Conservation (phyloP, 441 rosid species). For the Croton setiger region DNA sequence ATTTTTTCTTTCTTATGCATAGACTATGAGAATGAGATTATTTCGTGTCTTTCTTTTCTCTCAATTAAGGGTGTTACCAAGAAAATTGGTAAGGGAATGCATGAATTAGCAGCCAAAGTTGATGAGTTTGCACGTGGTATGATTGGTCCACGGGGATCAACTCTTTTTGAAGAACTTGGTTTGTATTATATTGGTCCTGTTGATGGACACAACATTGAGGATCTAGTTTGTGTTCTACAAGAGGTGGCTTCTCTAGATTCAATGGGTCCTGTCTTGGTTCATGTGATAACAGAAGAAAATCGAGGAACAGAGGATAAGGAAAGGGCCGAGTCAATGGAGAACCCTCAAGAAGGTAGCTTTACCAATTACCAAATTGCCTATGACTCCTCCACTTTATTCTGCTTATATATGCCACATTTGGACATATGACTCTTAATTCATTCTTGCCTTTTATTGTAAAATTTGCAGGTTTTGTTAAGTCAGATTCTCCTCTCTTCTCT, state of each 20-base stretch:
- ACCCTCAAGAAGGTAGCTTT: slow-evolving; percentile 33
- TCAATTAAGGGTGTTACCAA: slow-evolving; percentile 66
- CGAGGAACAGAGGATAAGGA: slow-evolving; percentile 28
- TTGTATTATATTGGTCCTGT: slow-evolving; percentile 93
- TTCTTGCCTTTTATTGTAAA: slow-evolving; percentile 9
- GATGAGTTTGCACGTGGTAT: slow-evolving; percentile 98
- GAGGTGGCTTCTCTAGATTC: slow-evolving; percentile 78
- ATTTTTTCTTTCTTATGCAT: slow-evolving; percentile 3
- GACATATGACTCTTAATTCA: not conserved
- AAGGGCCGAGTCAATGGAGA: slow-evolving; percentile 25
- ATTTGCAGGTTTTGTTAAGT: slow-evolving; percentile 33
- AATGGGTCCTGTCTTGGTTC: slow-evolving; percentile 91
- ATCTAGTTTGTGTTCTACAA: slow-evolving; percentile 72
- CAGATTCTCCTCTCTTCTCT: slow-evolving; percentile 22
- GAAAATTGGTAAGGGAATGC: slow-evolving; percentile 77
- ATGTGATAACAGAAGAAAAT: slow-evolving; percentile 81
- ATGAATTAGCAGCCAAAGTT: slow-evolving; percentile 92
- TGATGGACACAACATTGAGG: slow-evolving; percentile 90
- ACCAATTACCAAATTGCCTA: not conserved
- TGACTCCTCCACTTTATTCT: not conserved
- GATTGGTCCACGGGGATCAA: slow-evolving; percentile 88
- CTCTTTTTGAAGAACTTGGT: slow-evolving; percentile 94
- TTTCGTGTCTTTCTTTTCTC: slow-evolving; percentile 13
- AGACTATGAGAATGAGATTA: slow-evolving; percentile 9
- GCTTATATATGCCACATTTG: not conserved